Percentiles rank a stretch among this genome's conserved stretches.
Conservation (phyloP, 495 filamentous ascomycete genomes). For the Hypoxylon cercidicola region DNA sequence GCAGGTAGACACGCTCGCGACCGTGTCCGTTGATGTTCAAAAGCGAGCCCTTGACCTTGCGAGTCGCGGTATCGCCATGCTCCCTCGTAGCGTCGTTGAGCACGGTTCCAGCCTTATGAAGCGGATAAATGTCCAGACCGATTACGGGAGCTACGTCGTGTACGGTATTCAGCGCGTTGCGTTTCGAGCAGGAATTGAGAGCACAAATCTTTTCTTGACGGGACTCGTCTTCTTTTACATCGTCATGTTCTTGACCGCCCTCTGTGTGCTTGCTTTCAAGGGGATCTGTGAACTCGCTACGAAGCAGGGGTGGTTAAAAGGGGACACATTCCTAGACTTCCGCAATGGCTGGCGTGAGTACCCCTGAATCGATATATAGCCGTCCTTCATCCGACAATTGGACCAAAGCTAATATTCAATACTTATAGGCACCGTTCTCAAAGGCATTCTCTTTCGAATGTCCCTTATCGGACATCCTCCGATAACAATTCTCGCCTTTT, state of each 20-base stretch:
- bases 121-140: constrained; percentile 58
- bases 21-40: constrained; percentile 83
- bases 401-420: constrained; percentile 5
- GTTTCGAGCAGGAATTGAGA: constrained; percentile 85
- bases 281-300: constrained; percentile 75
- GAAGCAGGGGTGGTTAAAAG: constrained; percentile 79
- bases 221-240: constrained; percentile 90
- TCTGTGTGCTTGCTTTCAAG: constrained; percentile 83
- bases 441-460: constrained; percentile 92
- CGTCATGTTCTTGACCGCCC: constrained; percentile 75
- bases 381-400: background rate
- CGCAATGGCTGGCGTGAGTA: constrained; percentile 78
- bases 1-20: constrained; percentile 74
- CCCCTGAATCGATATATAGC: background rate
- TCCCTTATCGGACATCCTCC: constrained; percentile 93
- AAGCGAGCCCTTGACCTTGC: constrained; percentile 65
- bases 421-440: constrained; percentile 69
- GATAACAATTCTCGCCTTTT: constrained; percentile 88
- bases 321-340: constrained; percentile 92
- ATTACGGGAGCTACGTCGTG: constrained; percentile 69
- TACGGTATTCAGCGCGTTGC: constrained; percentile 90
- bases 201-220: constrained; percentile 94
- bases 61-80: constrained; percentile 58
- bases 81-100: constrained; percentile 63
- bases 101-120: constrained; percentile 53